Evolutionary conservation across 306 rosid species (phyloP).

Genomic region (Cucumis melo): DNA sequence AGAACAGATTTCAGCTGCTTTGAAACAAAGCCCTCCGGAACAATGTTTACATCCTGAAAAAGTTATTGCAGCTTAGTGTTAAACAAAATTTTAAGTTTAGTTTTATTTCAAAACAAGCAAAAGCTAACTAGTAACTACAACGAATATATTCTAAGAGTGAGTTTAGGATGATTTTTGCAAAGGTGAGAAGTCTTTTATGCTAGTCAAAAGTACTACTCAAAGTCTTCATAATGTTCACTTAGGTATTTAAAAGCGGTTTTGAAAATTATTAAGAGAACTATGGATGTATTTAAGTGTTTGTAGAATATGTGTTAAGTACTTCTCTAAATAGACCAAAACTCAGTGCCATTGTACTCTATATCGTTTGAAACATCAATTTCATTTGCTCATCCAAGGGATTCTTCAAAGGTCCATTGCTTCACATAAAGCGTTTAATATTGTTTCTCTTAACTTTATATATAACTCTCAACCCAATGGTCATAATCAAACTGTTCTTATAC

Average conservation of each 20-base stretch:
- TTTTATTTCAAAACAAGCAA: neutral
- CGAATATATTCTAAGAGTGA: neutral
- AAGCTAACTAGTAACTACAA: neutral
- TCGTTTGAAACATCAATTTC: too few relatives aligned
- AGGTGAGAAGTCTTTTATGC: neutral
- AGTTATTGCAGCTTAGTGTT: conserved; percentile 4
- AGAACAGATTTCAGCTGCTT: conserved; percentile 72
- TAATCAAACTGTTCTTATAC: too few relatives aligned
- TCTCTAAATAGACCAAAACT: too few relatives aligned
- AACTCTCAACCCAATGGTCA: too few relatives aligned
- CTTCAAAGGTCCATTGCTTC: too few relatives aligned
- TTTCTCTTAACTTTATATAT: too few relatives aligned
- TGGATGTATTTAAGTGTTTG: neutral
- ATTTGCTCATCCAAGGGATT: too few relatives aligned
- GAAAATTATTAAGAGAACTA: neutral
- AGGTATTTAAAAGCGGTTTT: neutral
- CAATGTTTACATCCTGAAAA: conserved; percentile 46
- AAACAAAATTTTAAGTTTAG: neutral
- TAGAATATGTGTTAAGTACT: neutral
- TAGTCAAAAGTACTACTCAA: neutral
- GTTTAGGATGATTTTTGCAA: neutral
- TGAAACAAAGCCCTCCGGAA: conserved; percentile 57
- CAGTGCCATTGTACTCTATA: too few relatives aligned
- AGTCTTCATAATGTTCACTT: neutral
- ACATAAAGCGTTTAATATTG: too few relatives aligned